Percentiles rank a stretch among this genome's conserved stretches.
Evolutionary conservation across 1,284 basidiomycete species (phyloP).

Genomic region (Afroboletus lepidellus): DNA sequence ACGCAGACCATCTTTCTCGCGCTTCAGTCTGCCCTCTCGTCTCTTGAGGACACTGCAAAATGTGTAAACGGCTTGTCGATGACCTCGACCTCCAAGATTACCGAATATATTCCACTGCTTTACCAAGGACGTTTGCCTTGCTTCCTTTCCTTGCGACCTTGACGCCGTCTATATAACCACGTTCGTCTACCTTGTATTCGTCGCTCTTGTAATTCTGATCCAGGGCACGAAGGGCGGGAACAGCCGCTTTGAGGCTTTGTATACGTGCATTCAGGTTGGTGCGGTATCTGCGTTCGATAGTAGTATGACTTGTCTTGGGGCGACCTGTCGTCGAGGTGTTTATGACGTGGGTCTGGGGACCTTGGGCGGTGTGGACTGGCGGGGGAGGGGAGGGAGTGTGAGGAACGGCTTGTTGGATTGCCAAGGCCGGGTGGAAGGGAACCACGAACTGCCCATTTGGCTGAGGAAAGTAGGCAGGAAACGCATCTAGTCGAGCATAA

Average conservation of each 20-base stretch:
- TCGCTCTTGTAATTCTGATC: constrained; percentile 51
- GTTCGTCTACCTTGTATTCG: constrained; percentile 62
- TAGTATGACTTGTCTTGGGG: constrained; percentile 88
- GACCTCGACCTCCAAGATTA: constrained; percentile 18
- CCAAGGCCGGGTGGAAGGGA: constrained; percentile 24
- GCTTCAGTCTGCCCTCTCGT: constrained; percentile 65
- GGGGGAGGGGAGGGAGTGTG: constrained; percentile 37
- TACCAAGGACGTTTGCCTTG: constrained; percentile 80
- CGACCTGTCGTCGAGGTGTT: constrained; percentile 39
- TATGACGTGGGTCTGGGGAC: constrained; percentile 27
- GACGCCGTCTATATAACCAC: constrained; percentile 79
- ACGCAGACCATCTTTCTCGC: constrained; percentile 71
- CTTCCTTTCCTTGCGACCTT: constrained; percentile 81
- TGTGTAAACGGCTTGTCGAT: constrained; percentile 3
- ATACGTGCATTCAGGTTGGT: constrained; percentile 91
- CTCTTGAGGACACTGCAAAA: constrained; percentile 63
- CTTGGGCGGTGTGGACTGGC: constrained; percentile 30
- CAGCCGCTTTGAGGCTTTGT: constrained; percentile 75
- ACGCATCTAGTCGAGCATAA: constrained; percentile 16
- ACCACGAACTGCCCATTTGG: constrained; percentile 33
- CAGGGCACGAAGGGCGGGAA: constrained; percentile 77
- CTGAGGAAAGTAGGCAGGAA: constrained; percentile 18
- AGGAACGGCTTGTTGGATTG: constrained; percentile 27
- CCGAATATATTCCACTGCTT: constrained; percentile 80
- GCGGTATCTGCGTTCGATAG: constrained; percentile 86